phyloP scores from a whole-genome alignment of 2,329 filamentous ascomycete species.

The Fonsecaea monophora region DNA sequence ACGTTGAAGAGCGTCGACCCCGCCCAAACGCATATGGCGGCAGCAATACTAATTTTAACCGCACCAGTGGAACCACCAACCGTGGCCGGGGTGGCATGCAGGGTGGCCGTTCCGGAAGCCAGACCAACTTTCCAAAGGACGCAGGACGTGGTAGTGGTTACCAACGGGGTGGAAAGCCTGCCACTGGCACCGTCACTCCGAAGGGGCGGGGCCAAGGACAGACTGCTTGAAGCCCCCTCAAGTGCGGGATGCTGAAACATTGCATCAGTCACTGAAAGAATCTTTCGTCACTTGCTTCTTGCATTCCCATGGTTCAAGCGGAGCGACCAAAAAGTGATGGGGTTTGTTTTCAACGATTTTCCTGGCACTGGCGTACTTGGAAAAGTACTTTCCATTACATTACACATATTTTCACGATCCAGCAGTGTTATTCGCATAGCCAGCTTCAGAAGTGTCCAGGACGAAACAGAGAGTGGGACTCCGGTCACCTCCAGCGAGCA shows the following conservation, averaged over 20 bases:
- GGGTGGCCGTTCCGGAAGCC: conserved; percentile 64
- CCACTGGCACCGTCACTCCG: conserved; percentile 59
- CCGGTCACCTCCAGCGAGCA: conserved; percentile 13
- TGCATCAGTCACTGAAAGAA: conserved; percentile 3
- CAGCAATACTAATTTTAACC: conserved; percentile 64
- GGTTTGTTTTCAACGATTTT: conserved; percentile 23
- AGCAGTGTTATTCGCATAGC: conserved; percentile 33
- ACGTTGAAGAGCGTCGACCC: conserved; percentile 86
- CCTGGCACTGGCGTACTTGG: conserved; percentile 34
- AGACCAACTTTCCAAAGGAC: conserved; percentile 71
- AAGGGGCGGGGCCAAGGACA: conserved; percentile 56
- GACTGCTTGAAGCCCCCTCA: conserved; percentile 46
- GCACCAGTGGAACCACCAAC: conserved; percentile 66
- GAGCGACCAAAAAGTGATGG: conserved; percentile 33
- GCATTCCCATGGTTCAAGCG: conserved; percentile 20
- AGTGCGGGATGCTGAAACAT: neutral
- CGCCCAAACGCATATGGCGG: conserved; percentile 73
- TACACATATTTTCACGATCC: conserved; percentile 20
- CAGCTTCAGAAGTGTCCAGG: conserved; percentile 32
- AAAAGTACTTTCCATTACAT: conserved; percentile 34
- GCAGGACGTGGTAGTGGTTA: conserved; percentile 71
- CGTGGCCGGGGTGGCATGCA: conserved; percentile 58
- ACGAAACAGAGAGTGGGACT: conserved; percentile 27
- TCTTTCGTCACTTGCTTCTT: conserved; percentile 19
- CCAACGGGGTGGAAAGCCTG: conserved; percentile 67